These are phyloP conservation scores for Stachybotrys elegans DNA, from an alignment of 2,329 filamentous ascomycete species.

Conservation along the genomic window DNA sequence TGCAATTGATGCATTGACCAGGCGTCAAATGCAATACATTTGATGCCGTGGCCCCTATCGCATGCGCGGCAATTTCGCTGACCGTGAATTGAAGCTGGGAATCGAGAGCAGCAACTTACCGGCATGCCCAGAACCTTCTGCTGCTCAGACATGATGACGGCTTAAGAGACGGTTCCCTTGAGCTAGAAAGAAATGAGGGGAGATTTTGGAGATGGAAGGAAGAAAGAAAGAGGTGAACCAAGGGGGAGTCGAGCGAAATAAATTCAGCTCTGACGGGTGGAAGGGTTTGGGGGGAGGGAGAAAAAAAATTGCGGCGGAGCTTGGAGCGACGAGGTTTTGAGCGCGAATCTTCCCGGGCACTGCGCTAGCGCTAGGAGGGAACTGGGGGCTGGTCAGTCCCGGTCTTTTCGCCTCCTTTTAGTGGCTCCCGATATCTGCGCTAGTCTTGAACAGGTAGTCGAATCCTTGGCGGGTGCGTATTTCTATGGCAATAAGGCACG, in stretches of 20 bases:
- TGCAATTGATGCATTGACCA: conserved; percentile 12
- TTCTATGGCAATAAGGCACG: conserved; percentile 23
- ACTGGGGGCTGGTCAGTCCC: conserved; percentile 7
- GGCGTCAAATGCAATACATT: background rate
- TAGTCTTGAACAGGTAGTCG: conserved; percentile 7
- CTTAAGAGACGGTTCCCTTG: conserved; percentile 30
- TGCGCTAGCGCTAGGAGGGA: conserved; percentile 27
- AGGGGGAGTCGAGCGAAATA: conserved; percentile 34
- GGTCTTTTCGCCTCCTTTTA: conserved; percentile 11
- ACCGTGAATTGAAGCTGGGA: conserved; percentile 10
- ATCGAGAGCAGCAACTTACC: conserved; percentile 40
- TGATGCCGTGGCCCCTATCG: conserved; percentile 13
- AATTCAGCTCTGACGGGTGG: conserved; percentile 41
- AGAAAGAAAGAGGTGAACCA: conserved; percentile 34
- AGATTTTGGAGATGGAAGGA: conserved; percentile 46
- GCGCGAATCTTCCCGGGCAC: conserved; percentile 49
- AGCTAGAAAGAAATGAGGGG: conserved; percentile 52
- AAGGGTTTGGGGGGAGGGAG: conserved; percentile 36
- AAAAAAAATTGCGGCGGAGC: conserved; percentile 48
- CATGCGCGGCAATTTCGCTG: conserved; percentile 25
- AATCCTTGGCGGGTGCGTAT: conserved; percentile 1
- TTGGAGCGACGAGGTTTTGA: conserved; percentile 40
- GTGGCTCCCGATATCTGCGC: conserved; percentile 8
- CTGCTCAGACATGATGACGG: conserved; percentile 52
- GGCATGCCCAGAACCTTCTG: conserved; percentile 62